Conservation (phyloP, 2,329 filamentous ascomycete genomes). For the Colletotrichum godetiae region DNA sequence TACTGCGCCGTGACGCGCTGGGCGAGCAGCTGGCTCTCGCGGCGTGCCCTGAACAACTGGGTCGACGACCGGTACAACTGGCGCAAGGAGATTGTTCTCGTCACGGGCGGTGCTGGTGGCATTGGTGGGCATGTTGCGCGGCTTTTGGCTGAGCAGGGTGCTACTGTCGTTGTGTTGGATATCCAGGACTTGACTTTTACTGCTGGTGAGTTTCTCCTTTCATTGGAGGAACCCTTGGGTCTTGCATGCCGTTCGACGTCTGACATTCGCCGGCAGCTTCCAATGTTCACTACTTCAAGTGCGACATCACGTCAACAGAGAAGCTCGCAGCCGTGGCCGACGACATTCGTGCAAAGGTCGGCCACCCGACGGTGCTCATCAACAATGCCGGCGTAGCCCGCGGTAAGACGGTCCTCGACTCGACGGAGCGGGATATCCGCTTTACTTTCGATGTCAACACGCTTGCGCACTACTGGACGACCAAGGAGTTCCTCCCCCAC, state of each 20-base stretch:
- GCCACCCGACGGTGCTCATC: conserved; percentile 76
- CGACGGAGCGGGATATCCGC: conserved; percentile 67
- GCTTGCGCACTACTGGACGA: conserved; percentile 74
- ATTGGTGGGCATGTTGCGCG: conserved; percentile 76
- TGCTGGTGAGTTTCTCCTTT: conserved; percentile 50
- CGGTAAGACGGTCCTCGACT: conserved; percentile 70
- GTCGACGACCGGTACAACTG: conserved; percentile 69
- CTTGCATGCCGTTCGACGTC: conserved; percentile 1
- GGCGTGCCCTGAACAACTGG: conserved; percentile 61
- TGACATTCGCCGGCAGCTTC: conserved; percentile 43
- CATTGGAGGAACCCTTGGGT: background rate
- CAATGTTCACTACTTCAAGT: conserved; percentile 75
- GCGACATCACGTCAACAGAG: conserved; percentile 73
- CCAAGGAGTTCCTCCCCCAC: conserved; percentile 73
- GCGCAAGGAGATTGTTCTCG: conserved; percentile 75
- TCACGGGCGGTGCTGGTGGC: conserved; percentile 80
- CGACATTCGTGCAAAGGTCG: conserved; percentile 65
- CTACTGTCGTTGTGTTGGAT: conserved; percentile 79
- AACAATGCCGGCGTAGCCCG: conserved; percentile 77
- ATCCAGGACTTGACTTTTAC: conserved; percentile 68
- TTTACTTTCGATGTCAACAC: conserved; percentile 80
- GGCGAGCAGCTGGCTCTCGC: conserved; percentile 63
- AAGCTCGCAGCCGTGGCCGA: conserved; percentile 64
- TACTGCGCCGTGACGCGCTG: conserved; percentile 61
- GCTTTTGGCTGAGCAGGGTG: conserved; percentile 70